Conservation (phyloP, 164 flowering plant species). For the Dillenia turbinata region DNA sequence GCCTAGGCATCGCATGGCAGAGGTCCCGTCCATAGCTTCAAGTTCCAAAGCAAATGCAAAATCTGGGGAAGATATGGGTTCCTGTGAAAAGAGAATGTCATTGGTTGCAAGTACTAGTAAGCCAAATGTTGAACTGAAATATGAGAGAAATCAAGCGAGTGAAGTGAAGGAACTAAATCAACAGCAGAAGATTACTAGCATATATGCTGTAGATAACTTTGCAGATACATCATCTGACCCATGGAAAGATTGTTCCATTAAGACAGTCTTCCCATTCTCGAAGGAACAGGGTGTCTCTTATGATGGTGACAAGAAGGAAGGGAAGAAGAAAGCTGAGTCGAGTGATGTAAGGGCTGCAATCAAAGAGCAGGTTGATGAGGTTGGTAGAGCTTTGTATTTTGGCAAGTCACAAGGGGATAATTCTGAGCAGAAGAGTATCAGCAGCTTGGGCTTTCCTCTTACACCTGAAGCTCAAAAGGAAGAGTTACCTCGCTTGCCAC, state of each 20-base stretch:
- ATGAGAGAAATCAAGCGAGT: conserved; percentile 24
- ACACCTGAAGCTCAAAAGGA: conserved; percentile 56
- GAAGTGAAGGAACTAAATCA: conserved; percentile 40
- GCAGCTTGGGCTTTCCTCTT: conserved; percentile 36
- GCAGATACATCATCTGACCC: conserved; percentile 39
- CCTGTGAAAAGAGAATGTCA: conserved; percentile 38
- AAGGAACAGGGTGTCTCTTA: conserved; percentile 25
- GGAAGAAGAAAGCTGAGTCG: conserved; percentile 37
- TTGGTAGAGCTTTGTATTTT: conserved; percentile 61
- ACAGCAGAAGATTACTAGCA: conserved; percentile 13
- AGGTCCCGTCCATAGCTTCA: conserved; percentile 2
- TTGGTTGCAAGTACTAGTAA: conserved; percentile 58
- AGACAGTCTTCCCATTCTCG: conserved; percentile 68
- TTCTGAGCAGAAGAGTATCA: conserved; percentile 40
- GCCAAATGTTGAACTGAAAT: conserved; percentile 28
- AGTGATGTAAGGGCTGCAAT: conserved; percentile 38
- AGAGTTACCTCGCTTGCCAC: conserved; percentile 82
- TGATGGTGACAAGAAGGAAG: conserved; percentile 40
- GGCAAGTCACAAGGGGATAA: conserved; percentile 43
- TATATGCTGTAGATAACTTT: conserved; percentile 29
- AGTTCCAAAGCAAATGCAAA: conserved; percentile 3
- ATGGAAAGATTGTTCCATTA: conserved; percentile 69
- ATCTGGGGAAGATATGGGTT: conserved; percentile 30
- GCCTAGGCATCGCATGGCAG: conserved; percentile 20
- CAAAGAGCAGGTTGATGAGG: conserved; percentile 76